Base-by-base conservation (phyloP, 1,139 yeast genomes). In the Yamadazyma triangularis region DNA sequence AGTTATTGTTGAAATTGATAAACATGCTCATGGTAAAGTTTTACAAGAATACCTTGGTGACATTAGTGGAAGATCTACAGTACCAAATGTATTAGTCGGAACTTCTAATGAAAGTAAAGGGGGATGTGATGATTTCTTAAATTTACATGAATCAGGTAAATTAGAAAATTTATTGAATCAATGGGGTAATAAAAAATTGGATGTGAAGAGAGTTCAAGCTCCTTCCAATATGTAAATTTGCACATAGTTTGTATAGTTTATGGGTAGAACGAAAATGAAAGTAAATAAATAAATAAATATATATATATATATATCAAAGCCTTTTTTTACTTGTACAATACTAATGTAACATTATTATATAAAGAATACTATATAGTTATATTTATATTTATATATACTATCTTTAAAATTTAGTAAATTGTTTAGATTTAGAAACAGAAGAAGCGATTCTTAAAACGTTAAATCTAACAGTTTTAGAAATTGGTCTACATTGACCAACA, bases 401-500 rank as follows among this genome's bases (percentile, higher is more conserved):
- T 12, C 9, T 62, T 84, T 89, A 91, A 74, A 91, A 91, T 79
- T 91, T 91, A 73, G 89, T 59, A 80, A 91, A 91, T 77, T 86
- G 88, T 85, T 89, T 88, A 56, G 93, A 73, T 72, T 83, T 81
- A 69, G 91, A 84, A 62, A 79, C 77, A 64, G 94, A 78, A 64
- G 89, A 77, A 65, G 91, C 77, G 64, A 91, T 95, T 77, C 89
- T 88, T 68, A 91, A 79, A 64, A 91, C 99, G 82, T 93, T 91
- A 85, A 91, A 91, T 85, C 98, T 89, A 64, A 91, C 96, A 58
- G 99, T 91, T 88, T 91, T 91, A 64, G 98, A 91, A 68, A 91
- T 77, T 64, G 99, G 99, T 81, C 98, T 91, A 85, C 98, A 91
- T 80, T 93, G 98, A 70, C 99, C 99, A 70, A 91, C 97, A 60